Base-by-base conservation (phyloP, 257 asterid species). In the Solanum habrochaites region DNA sequence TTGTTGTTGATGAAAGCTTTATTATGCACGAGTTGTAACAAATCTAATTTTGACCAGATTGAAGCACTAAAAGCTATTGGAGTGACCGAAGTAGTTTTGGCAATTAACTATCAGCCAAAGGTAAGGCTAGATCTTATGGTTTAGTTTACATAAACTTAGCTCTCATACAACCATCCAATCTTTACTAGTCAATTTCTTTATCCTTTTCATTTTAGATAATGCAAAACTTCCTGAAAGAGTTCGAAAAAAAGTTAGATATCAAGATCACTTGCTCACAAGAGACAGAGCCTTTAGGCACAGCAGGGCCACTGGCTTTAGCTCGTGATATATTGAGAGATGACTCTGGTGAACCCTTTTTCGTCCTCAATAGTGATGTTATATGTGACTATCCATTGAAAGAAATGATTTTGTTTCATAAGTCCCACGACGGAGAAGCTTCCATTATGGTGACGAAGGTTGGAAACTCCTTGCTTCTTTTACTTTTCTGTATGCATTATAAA, bases 51-150 rank as follows among this genome's bases (percentile, higher is more conserved):
- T 47, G 20, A 88, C 78, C 95, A 95, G 99, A 95, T 97, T 58
- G 98, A 97, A 89, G 99, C 99, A 77, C 94, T 97, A 82, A 94
- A 95, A 90, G 98, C 96, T 83, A 88, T 93, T 83, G 99, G 99
- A 89, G 99, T 97, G 88, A 93, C 97, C 81, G 98, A 97, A 93
- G 98, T 97, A 72, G 98, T 97, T 66, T 92, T 95, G 86, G 99
- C 99, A 56, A 97, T 97, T 91, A 97, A 94, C 90, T 95, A 97
- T 89, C 98, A 97, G 90, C 99, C 99, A 5, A 98, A 97, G 98
- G 99, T 97, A 47, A 80, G 31, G 18, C 43, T 47, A 27, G 40
- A 80, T 15, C 67, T 29, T 47, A 45, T 47, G 25, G 37, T 35
- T 18, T 16, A 5, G 45, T 78, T 47, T 16, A 18, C 66, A 45